These are phyloP conservation scores for Monilinia aucupariae DNA, from an alignment of 2,329 filamentous ascomycete genomes.

Conservation along the genomic window DNA sequence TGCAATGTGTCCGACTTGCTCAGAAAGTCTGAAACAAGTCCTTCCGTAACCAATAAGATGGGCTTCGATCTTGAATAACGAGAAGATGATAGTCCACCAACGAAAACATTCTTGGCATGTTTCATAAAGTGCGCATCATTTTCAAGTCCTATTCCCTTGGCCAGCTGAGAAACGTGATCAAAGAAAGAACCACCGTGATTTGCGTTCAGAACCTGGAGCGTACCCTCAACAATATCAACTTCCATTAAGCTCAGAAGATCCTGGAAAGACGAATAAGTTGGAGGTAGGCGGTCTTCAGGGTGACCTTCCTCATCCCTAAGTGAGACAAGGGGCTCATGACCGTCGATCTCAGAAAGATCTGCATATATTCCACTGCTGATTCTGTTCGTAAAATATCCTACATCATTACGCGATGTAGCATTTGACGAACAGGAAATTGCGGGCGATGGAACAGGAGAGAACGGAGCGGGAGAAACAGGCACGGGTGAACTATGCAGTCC, in stretches of 20 bases:
- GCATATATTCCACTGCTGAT: constrained; percentile 19
- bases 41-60: constrained; percentile 5
- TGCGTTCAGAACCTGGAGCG: constrained; percentile 6
- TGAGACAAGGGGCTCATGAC: constrained; percentile 15
- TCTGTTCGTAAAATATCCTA: constrained; percentile 1
- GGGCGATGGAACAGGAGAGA: neutral
- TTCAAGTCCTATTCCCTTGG: constrained; percentile 3
- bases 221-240: constrained; percentile 3
- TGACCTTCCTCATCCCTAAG: constrained; percentile 10
- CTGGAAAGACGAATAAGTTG: neutral
- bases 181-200: constrained; percentile 12
- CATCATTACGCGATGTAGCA: neutral
- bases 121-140: constrained; percentile 14
- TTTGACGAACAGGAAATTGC: neutral
- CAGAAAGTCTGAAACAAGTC: constrained; percentile 5
- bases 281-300: neutral
- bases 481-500: neutral
- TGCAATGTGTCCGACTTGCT: constrained; percentile 7
- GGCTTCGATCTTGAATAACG: constrained; percentile 11
- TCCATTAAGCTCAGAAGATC: constrained; percentile 16
- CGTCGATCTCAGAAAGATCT: constrained; percentile 13
- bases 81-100: constrained; percentile 16
- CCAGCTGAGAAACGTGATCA: constrained; percentile 13
- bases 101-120: constrained; percentile 12
- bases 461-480: neutral